Evolutionary conservation across 768 basidiomycete species (phyloP).

Genomic region (Termitomyces sp.): DNA sequence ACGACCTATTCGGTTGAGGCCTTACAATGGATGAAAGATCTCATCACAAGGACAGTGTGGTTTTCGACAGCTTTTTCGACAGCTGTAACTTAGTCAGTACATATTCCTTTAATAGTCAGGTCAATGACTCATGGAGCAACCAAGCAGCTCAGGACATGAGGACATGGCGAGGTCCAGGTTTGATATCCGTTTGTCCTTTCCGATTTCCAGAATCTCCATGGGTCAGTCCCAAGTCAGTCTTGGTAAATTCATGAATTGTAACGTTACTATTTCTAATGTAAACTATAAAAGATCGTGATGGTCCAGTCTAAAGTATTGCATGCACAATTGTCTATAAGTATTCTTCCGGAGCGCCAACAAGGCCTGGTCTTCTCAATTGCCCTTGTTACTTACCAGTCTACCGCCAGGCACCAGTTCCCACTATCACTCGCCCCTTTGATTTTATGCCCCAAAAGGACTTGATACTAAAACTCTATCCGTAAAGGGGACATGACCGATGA

Average conservation of each 20-base stretch:
- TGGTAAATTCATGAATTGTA: background rate
- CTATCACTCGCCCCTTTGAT: constrained; percentile 27
- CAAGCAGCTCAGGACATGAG: background rate
- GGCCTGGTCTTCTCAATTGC: constrained; percentile 4
- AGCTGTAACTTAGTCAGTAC: background rate
- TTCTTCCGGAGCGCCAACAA: too few relatives aligned
- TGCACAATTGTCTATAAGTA: background rate
- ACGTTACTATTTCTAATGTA: background rate
- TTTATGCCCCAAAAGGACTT: constrained; percentile 20
- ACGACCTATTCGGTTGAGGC: background rate
- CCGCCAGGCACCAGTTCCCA: constrained; percentile 30
- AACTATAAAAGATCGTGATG: background rate
- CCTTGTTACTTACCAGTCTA: constrained; percentile 12
- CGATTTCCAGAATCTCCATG: background rate
- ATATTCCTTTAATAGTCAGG: background rate
- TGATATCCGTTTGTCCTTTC: background rate
- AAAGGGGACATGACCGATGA: constrained; percentile 24
- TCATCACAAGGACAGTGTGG: background rate
- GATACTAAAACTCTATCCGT: constrained; percentile 48
- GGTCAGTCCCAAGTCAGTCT: background rate
- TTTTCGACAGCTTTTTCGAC: background rate
- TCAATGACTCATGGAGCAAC: background rate
- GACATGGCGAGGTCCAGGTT: background rate
- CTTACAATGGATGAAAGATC: background rate
- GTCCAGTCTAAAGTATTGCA: background rate